phyloP scores from a whole-genome alignment of 306 rosid species.

The Rosa persica region DNA sequence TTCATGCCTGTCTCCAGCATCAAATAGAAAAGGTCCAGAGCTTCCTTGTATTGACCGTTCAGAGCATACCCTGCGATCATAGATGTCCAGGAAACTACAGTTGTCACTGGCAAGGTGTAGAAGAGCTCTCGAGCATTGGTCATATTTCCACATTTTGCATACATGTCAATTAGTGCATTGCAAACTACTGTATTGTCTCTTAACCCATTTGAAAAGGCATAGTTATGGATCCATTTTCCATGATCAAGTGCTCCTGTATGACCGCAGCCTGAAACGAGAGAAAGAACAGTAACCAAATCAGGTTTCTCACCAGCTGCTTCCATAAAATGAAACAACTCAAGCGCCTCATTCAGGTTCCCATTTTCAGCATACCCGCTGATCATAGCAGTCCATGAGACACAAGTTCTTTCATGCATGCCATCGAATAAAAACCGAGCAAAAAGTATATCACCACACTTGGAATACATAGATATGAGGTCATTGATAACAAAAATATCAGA shows the following conservation, averaged over 20 bases:
- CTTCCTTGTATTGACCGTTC: conserved; percentile 60
- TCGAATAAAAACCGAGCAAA: conserved; percentile 59
- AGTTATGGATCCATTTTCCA: conserved; percentile 55
- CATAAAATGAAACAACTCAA: conserved; percentile 53
- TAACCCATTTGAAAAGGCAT: conserved; percentile 44
- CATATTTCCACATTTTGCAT: conserved; percentile 68
- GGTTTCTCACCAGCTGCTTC: conserved; percentile 54
- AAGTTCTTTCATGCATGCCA: conserved; percentile 43
- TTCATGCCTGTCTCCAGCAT: conserved; percentile 48
- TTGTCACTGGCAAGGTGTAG: conserved; percentile 39
- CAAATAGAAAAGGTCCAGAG: conserved; percentile 44
- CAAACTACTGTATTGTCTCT: conserved; percentile 47
- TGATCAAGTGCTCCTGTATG: conserved; percentile 53
- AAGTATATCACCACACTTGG: conserved; percentile 54
- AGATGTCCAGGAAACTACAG: conserved; percentile 65
- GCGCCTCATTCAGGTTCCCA: conserved; percentile 53
- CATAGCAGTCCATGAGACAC: conserved; percentile 76
- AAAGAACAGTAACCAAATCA: conserved; percentile 61
- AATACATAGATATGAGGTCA: conserved; percentile 66
- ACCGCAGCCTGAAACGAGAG: conserved; percentile 60
- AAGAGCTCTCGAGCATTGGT: conserved; percentile 49
- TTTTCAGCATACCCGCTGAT: conserved; percentile 61
- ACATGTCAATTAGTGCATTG: conserved; percentile 75
- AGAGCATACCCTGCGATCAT: conserved; percentile 67
- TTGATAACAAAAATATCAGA: conserved; percentile 47